These are phyloP conservation scores for Mimosa bimucronata DNA, from an alignment of 306 rosid genomes.

Conservation along the genomic window DNA sequence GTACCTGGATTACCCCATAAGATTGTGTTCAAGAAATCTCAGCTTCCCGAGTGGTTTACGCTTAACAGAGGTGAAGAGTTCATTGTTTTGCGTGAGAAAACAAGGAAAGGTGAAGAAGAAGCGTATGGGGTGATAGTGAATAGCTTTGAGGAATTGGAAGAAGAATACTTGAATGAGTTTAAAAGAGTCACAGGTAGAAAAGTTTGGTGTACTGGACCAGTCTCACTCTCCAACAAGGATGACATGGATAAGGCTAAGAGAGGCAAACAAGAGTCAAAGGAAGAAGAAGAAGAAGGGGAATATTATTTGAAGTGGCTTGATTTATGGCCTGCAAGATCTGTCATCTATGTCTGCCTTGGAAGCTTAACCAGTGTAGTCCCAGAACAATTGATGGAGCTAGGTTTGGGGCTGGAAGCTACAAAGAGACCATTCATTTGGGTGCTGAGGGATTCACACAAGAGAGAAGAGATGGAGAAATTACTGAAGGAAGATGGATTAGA, in stretches of 20 bases:
- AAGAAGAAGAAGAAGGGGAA: constrained; percentile 9
- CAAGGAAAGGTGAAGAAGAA: neutral
- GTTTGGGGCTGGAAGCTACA: constrained; percentile 57
- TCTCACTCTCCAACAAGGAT: constrained; percentile 40
- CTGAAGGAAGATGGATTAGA: constrained; percentile 41
- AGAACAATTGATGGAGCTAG: constrained; percentile 51
- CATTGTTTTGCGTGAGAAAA: constrained; percentile 6
- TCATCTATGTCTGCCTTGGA: constrained; percentile 58
- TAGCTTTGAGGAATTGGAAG: constrained; percentile 51
- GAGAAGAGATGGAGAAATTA: constrained; percentile 44
- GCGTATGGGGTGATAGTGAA: constrained; percentile 51
- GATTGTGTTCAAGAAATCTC: constrained; percentile 38
- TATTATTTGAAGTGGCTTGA: constrained; percentile 46
- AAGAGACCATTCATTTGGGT: constrained; percentile 74
- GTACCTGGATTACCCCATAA: constrained; percentile 38
- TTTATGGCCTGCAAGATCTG: constrained; percentile 44
- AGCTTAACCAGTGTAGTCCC: constrained; percentile 28
- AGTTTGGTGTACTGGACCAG: constrained; percentile 61
- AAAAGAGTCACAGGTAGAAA: constrained; percentile 19
- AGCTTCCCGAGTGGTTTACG: constrained; percentile 20
- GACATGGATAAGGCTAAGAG: constrained; percentile 45
- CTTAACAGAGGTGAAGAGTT: neutral
- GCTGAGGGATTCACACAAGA: constrained; percentile 39
- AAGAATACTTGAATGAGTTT: constrained; percentile 36
- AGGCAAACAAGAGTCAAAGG: constrained; percentile 37